phyloP scores from a whole-genome alignment of 306 rosid species.

The Gastrolobium bilobum region DNA sequence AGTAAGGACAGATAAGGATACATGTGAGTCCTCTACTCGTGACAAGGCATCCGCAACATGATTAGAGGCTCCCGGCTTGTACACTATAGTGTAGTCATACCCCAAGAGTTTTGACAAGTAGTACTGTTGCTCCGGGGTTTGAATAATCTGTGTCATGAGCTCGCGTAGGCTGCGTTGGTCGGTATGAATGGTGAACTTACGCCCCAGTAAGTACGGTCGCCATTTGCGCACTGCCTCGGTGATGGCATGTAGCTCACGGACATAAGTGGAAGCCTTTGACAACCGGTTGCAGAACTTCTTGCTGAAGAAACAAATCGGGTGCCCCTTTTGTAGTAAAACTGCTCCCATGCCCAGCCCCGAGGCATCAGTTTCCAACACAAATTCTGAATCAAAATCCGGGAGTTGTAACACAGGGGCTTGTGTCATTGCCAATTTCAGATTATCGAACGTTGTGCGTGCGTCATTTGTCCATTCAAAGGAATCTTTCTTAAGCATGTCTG shows the following conservation, averaged over 20 bases:
- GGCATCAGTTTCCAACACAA: neutral
- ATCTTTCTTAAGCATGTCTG: neutral
- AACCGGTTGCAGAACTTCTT: neutral
- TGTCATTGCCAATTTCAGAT: neutral
- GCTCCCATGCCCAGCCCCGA: neutral
- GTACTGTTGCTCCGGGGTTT: neutral
- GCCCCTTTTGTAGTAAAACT: neutral
- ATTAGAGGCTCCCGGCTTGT: neutral
- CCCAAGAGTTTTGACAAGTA: neutral
- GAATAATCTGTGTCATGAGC: neutral
- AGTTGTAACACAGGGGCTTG: neutral
- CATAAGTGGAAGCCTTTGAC: neutral
- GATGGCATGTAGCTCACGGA: neutral
- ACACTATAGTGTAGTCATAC: neutral
- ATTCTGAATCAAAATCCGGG: neutral
- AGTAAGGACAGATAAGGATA: neutral
- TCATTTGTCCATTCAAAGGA: neutral
- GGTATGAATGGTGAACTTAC: neutral
- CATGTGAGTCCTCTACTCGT: fast-evolving
- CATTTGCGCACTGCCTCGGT: neutral
- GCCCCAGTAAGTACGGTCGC: neutral
- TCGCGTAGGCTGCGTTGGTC: neutral
- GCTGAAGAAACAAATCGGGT: neutral
- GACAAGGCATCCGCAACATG: neutral
- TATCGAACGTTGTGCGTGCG: fast-evolving